Evolutionary conservation across 1,284 basidiomycete genomes (phyloP), one percentile per base, ranked within the genome.

Genomic region (Meira miltonrushii): DNA sequence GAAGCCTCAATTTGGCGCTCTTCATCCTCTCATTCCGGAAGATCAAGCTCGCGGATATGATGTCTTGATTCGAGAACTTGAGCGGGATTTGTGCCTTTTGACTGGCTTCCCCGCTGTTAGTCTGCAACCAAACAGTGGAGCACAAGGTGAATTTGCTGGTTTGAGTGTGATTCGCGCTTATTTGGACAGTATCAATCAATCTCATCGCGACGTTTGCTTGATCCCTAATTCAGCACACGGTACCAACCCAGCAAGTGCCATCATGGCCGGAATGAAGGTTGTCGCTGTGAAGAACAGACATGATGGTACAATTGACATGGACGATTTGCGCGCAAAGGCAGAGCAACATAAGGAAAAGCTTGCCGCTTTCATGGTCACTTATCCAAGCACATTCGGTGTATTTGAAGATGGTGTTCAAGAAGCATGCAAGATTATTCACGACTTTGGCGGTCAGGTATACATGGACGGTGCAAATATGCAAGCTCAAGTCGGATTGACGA

Each of bases 171-270:
- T 98, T 77, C 85, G 88, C 54, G 93, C 92, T 8, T 98, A 94
- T 80, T 92, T 95, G 76, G 87, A 89, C 76, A 89, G 89, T 55
- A 86, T 87, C 38, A 90, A 90, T 38, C 86, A 98, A 74, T 83
- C 83, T 5, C 86, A 94, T 72, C 85, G 94, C 54, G 85, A 97
- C 78, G 85, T 97, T 52, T 98, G 94, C 78, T 81, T 98, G 61
- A 95, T 98, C 69, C 94, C 94, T 50, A 82, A 93, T 58, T 94
- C 90, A 67, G 93, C 94, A 0, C 94, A 97, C 80, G 93, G 93
- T 52, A 96, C 93, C 39, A 78, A 78, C 59, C 77, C 77, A 1
- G 77, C 77, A 6, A 94, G 90, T 44, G 94, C 94, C 50, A 88
- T 90, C 58, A 94, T 98, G 92, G 91, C 94, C 51, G 94, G 94